Evolutionary conservation across 2,329 filamentous ascomycete species (phyloP), one percentile per base, ranked within the genome.

Genomic region (Malbranchea cinnamomea): DNA sequence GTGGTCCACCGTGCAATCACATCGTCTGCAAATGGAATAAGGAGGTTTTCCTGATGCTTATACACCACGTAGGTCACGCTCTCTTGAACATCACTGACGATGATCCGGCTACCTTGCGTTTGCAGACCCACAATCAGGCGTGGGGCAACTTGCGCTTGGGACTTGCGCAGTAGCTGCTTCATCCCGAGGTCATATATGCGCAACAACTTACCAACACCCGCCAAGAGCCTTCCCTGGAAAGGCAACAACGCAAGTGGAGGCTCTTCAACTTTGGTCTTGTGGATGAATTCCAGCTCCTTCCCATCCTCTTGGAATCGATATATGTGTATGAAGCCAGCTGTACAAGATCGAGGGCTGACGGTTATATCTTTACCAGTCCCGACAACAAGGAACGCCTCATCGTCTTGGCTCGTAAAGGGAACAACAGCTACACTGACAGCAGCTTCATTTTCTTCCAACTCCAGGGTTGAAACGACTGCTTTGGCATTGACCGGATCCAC

Each of bases 21-120:
- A 50, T 99, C 89, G 49, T 98, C 89, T 11, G 71, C 81, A 46
- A 98, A 98, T 0, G 87, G 80, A 36, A 98, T 91, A 27, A 98
- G 64, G 44, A 78, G 79, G 55, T 95, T 95, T 41, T 84, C 80
- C 41, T 83, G 74, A 24, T 78, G 76, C 54, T 98, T 95, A 64
- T 93, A 95, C 14, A 91, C 85, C 8, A 91, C 79, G 43, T 81
- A 95, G 0, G 78, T 87, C 33, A 95, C 72, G 33, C 83, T 85
- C 50, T 98, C 84, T 43, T 87, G 79, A 17, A 94, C 76, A 50
- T 99, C 91, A 9, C 83, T 85, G 20, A 92, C 83, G 30, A 94
- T 65, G 37, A 99, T 85, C 16, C 89, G 79, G 49, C 74, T 87
- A 34, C 87, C 87, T 55, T 93, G 84, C 0, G 84, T 87, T 48